Evolutionary conservation across 2,329 filamentous ascomycete genomes (phyloP), one percentile per base, ranked within the genome.

Genomic region (Ophiostoma perfectum): DNA sequence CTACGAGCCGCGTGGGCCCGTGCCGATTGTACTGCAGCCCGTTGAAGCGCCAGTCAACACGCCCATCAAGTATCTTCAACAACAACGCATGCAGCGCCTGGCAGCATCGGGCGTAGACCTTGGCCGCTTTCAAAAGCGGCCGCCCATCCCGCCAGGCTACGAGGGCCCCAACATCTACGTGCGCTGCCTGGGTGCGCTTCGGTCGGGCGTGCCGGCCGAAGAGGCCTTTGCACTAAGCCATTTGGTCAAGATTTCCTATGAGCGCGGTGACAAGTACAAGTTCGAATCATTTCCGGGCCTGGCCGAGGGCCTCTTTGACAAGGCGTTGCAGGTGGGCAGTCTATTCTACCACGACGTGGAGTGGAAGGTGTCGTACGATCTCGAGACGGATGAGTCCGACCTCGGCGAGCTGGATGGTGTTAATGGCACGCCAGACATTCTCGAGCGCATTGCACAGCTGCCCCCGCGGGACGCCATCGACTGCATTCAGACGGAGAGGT

Each of bases 161-260:
- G 88, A 90, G 71, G 91, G 91, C 0, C 91, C 91, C 1, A 95
- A 96, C 75, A 97, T 97, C 72, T 98, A 97, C 75, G 89, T 94
- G 65, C 89, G 93, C 60, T 96, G 92, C 71, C 84, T 96, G 49
- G 88, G 93, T 73, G 89, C 93, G 4, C 81, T 99, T 39, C 90
- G 91, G 71, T 97, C 92, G 14, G 87, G 87, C 2, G 86, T 96
- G 39, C 85, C 85, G 3, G 85, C 88, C 12, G 94, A 99, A 76
- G 90, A 97, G 74, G 88, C 92, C n/a, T 98, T 96, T 78, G 94
- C 93, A 0, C 81, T 98, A 11, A 92, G 96, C 74, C 94, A 98
- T 74, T 81, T 98, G 4, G 93, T 98, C 70, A 96, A 97, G 76
- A 97, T 98, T 41, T 97, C 93, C 0, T 95, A 90, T 75, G 93